Percentiles rank a stretch among this genome's conserved stretches.
Conservation (phyloP, 1,139 yeast genomes). For the Suhomyces kunorum region DNA sequence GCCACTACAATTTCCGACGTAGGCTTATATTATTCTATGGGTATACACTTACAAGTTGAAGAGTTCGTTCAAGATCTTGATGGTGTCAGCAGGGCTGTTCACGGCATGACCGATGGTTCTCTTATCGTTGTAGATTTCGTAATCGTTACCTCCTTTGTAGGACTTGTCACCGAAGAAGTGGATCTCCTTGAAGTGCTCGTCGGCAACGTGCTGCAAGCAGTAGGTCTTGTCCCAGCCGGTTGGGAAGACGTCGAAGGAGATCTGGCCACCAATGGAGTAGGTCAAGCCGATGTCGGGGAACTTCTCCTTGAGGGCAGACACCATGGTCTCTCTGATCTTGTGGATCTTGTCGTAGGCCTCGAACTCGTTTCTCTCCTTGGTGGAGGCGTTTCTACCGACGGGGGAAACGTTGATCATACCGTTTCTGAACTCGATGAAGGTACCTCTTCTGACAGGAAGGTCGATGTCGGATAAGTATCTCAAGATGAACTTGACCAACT, state of each 20-base stretch:
- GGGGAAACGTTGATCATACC: constrained; percentile 99
- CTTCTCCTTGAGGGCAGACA: constrained; percentile 75
- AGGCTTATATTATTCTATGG: constrained; percentile 6
- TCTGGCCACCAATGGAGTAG: constrained; percentile 98
- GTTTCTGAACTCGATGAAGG: constrained; percentile 97
- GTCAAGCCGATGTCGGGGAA: constrained; percentile 86
- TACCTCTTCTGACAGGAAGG: constrained; percentile 93
- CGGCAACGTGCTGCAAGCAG: constrained; percentile 87
- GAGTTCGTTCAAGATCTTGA: constrained; percentile 76
- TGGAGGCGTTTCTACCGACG: constrained; percentile 96
- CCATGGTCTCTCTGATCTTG: constrained; percentile 80
- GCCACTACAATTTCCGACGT: too few relatives aligned
- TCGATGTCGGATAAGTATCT: constrained; percentile 83
- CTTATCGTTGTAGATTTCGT: constrained; percentile 86
- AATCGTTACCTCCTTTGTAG: constrained; percentile 97
- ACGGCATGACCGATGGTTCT: constrained; percentile 98
- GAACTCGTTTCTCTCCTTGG: constrained; percentile 87
- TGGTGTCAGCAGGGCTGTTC: constrained; percentile 83
- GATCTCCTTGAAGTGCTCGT: constrained; percentile 80
- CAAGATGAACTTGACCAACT: constrained; percentile 80
- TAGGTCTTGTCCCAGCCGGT: constrained; percentile 99
- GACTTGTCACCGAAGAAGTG: constrained; percentile 99
- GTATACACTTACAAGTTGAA: constrained; percentile 46
- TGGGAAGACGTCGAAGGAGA: constrained; percentile 99
- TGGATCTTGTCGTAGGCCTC: constrained; percentile 80